phyloP scores from a whole-genome alignment of 768 basidiomycete species.

The Butyriboletus loyo region DNA sequence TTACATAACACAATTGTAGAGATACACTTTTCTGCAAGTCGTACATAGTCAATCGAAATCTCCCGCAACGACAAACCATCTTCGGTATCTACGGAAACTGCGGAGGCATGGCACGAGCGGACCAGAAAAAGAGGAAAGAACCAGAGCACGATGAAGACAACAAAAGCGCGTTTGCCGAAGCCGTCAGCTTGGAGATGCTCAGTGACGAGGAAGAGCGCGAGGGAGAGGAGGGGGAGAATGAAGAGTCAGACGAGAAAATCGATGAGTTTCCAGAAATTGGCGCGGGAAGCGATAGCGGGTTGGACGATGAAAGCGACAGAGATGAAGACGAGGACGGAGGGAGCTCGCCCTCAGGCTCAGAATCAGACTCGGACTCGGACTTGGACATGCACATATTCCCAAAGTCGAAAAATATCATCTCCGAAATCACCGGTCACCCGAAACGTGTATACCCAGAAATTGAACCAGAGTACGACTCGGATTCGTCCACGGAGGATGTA shows the following conservation, averaged over 20 bases:
- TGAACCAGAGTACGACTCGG: conserved; percentile 87
- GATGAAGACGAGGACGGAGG: conserved; percentile 39
- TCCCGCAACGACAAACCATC: neutral
- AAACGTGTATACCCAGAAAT: conserved; percentile 86
- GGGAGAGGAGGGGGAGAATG: conserved; percentile 31
- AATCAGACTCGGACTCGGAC: conserved; percentile 39
- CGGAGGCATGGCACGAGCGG: conserved; percentile 34
- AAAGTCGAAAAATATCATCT: conserved; percentile 65
- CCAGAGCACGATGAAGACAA: conserved; percentile 38
- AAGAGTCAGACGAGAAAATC: conserved; percentile 52
- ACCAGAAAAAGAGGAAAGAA: conserved; percentile 59
- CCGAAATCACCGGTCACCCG: conserved; percentile 78
- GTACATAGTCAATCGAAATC: neutral
- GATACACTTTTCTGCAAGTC: conserved; percentile 7
- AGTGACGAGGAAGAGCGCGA: conserved; percentile 64
- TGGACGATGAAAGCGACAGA: conserved; percentile 32
- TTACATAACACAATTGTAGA: conserved; percentile 15
- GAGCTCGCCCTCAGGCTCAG: conserved; percentile 31
- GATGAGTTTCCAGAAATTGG: conserved; percentile 77
- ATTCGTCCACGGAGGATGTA: conserved; percentile 91
- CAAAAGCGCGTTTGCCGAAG: conserved; percentile 33
- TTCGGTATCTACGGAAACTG: conserved; percentile 28
- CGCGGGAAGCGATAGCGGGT: conserved; percentile 42
- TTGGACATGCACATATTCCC: conserved; percentile 57
- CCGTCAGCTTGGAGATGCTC: conserved; percentile 61